Evolutionary conservation across 2,329 filamentous ascomycete genomes (phyloP).

Genomic region (Aspergillus sp.): DNA sequence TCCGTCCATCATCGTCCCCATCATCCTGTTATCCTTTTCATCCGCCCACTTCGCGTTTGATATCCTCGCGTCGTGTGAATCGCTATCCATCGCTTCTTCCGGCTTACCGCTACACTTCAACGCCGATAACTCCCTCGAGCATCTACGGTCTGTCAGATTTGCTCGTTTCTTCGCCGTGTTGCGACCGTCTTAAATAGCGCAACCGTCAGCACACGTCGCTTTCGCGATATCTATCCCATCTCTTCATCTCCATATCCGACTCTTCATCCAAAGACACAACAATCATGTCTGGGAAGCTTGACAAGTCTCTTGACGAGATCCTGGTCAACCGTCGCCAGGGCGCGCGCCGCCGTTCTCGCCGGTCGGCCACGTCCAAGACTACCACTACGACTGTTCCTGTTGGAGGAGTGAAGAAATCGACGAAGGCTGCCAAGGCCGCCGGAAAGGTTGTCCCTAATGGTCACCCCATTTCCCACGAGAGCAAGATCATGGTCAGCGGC

Average conservation of each 20-base stretch:
- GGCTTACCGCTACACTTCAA: neutral
- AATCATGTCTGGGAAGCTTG: conserved; percentile 90
- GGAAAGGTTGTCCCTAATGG: conserved; percentile 62
- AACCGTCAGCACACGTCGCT: neutral
- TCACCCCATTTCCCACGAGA: conserved; percentile 66
- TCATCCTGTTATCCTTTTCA: conserved; percentile 13
- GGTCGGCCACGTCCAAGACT: conserved; percentile 33
- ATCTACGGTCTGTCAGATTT: neutral
- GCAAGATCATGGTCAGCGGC: conserved; percentile 98
- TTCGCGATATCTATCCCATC: neutral
- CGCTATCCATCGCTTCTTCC: neutral
- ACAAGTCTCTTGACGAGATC: conserved; percentile 97
- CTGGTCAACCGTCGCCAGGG: conserved; percentile 70
- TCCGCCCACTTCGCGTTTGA: conserved; percentile 15
- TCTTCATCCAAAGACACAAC: neutral
- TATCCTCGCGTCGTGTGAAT: conserved; percentile 10
- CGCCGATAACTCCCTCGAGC: neutral
- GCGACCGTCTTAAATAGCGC: neutral
- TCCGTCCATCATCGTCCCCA: conserved; percentile 10
- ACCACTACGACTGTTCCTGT: conserved; percentile 64
- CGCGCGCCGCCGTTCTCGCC: conserved; percentile 49
- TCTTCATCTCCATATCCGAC: conserved; percentile 1
- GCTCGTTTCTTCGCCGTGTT: neutral
- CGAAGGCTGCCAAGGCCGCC: conserved; percentile 47
- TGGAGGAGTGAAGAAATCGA: conserved; percentile 81